Conservation (phyloP, 495 filamentous ascomycete species). For the Jackrogersella multiformis region DNA sequence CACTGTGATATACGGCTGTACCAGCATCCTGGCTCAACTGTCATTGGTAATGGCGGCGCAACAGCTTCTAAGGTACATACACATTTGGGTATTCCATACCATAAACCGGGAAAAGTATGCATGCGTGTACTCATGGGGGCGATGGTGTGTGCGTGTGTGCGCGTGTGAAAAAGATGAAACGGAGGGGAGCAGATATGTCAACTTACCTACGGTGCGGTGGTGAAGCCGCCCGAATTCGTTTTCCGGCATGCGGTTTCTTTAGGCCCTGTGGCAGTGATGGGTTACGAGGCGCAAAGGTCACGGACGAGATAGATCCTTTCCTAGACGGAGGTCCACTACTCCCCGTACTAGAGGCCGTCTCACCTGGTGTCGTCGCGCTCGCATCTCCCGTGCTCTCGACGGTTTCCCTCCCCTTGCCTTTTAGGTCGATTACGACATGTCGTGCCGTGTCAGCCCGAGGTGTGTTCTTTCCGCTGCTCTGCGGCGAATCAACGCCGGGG, state of each 20-base stretch:
- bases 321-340: conserved; percentile 51
- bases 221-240: conserved; percentile 55
- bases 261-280: conserved; percentile 57
- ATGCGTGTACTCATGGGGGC: neutral
- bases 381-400: conserved; percentile 44
- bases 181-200: conserved; percentile 7
- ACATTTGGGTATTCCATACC: neutral
- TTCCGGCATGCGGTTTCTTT: conserved; percentile 54
- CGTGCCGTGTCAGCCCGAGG: conserved; percentile 24
- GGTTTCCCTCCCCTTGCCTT: conserved; percentile 36
- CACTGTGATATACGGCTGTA: conserved; percentile 13
- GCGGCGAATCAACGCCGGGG: conserved; percentile 11
- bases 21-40: conserved; percentile 6
- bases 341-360: conserved; percentile 46
- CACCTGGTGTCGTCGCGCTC: conserved; percentile 45
- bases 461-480: conserved; percentile 31
- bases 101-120: neutral
- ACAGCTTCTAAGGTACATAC: neutral
- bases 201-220: conserved; percentile 59
- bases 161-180: too few relatives aligned
- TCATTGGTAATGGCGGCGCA: neutral
- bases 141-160: too few relatives aligned
- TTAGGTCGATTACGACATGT: conserved; percentile 22
- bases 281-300: conserved; percentile 53
- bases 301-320: conserved; percentile 55